Conservation (phyloP, 352 stramenopile species). For the Phytophthora vignae region DNA sequence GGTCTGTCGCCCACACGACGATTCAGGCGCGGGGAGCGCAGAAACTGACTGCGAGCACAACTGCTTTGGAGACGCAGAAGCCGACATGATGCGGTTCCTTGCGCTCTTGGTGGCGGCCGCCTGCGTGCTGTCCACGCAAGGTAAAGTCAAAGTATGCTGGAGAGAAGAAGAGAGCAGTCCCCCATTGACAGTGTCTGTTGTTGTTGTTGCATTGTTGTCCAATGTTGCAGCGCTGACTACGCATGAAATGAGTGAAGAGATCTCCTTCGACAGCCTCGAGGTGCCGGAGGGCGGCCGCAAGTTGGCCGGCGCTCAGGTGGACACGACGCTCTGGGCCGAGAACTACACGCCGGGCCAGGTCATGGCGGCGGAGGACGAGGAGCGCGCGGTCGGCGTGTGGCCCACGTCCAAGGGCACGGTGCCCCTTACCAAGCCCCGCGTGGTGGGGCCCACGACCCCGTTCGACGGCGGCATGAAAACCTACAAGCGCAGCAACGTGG, state of each 20-base stretch:
- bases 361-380: constrained; percentile 23
- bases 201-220: constrained; percentile 6
- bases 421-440: constrained; percentile 33
- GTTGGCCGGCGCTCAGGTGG: constrained; percentile 15
- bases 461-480: constrained; percentile 74
- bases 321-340: constrained; percentile 11
- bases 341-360: constrained; percentile 32
- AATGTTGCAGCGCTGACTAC: constrained; percentile 13
- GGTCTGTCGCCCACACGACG: constrained; percentile 2
- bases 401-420: constrained; percentile 52
- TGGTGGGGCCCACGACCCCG: constrained; percentile 39
- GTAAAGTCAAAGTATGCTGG: constrained; percentile 10
- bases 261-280: constrained; percentile 27
- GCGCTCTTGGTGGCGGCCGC: constrained; percentile 23
- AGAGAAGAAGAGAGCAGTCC: not conserved
- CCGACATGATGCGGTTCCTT: constrained; percentile 29
- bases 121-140: constrained; percentile 28
- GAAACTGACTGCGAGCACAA: constrained; percentile 15
- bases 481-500: constrained; percentile 63
- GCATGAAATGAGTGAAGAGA: constrained; percentile 14
- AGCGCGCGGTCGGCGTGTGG: constrained; percentile 42
- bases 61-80: constrained; percentile 10
- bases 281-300: constrained; percentile 13
- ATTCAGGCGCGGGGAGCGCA: constrained; percentile 12
- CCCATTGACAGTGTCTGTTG: not conserved